A percentile compares a stretch with the other conserved stretches of the same genome.
These are phyloP conservation scores for Daldinia eschscholtzii DNA, from an alignment of 2,329 filamentous ascomycete species.

Conservation along the genomic window DNA sequence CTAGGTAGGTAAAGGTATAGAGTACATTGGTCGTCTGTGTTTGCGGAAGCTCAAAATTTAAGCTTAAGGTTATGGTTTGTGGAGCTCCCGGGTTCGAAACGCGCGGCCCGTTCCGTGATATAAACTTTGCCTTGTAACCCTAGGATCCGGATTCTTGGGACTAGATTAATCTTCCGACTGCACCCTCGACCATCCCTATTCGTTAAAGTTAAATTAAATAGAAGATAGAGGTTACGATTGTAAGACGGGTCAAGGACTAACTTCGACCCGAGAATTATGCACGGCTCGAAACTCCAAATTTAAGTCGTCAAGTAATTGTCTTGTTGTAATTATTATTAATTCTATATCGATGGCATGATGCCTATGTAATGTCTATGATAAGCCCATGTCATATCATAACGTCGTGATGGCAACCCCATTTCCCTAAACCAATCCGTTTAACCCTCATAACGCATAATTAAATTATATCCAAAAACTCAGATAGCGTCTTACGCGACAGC, in stretches of 20 bases:
- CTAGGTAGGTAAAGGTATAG: neutral
- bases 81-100: neutral
- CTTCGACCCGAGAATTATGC: neutral
- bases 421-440: neutral
- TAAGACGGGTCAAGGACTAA: neutral
- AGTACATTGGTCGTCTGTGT: neutral
- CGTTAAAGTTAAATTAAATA: neutral
- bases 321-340: constrained; percentile 25
- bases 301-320: neutral
- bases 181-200: neutral
- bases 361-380: constrained; percentile 17
- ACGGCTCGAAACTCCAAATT: neutral
- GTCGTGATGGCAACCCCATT: constrained; percentile 27
- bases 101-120: neutral
- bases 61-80: neutral
- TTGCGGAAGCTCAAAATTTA: neutral
- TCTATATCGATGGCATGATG: constrained; percentile 28
- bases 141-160: neutral
- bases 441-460: constrained; percentile 6
- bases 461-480: neutral
- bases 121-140: neutral
- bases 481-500: constrained; percentile 53
- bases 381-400: constrained; percentile 31
- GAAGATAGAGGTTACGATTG: neutral
- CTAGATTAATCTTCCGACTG: neutral